Evolutionary conservation across 495 filamentous ascomycete genomes (phyloP).

Genomic region (Xylaria telfairii): DNA sequence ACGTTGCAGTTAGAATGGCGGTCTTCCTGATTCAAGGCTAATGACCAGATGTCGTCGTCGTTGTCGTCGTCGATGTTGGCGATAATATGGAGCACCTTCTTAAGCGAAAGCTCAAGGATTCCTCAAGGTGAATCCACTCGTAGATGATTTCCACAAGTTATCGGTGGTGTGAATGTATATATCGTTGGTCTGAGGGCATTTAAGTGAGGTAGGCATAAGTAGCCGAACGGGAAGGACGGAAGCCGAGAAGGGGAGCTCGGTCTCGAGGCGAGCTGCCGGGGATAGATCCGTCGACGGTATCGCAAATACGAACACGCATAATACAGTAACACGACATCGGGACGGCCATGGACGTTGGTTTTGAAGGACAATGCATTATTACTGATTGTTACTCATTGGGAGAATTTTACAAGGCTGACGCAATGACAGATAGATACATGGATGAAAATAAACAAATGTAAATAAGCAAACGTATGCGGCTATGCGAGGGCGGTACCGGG

Average conservation of each 20-base stretch:
- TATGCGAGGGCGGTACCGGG: background rate
- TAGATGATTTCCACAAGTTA: background rate
- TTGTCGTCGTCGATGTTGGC: no score
- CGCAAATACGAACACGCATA: background rate
- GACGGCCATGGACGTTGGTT: background rate
- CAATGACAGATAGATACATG: no score
- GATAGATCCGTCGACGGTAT: background rate
- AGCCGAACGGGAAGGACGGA: background rate
- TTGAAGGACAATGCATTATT: background rate
- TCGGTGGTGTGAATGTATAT: background rate
- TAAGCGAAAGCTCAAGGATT: background rate
- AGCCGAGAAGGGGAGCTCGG: background rate
- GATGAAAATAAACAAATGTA: no score
- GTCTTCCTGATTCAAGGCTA: background rate
- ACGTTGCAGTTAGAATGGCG: background rate
- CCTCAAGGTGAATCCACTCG: background rate
- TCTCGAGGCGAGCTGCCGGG: background rate
- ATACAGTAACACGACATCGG: background rate
- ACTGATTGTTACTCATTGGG: background rate
- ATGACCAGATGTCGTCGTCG: background rate
- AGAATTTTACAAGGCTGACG: background rate
- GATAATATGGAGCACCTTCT: background rate
- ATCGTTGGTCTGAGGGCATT: conserved; percentile 5
- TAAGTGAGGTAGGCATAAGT: no score
- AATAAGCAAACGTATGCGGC: background rate